phyloP scores from a whole-genome alignment of 805 yeast species.

The Yarrowia divulgata region DNA sequence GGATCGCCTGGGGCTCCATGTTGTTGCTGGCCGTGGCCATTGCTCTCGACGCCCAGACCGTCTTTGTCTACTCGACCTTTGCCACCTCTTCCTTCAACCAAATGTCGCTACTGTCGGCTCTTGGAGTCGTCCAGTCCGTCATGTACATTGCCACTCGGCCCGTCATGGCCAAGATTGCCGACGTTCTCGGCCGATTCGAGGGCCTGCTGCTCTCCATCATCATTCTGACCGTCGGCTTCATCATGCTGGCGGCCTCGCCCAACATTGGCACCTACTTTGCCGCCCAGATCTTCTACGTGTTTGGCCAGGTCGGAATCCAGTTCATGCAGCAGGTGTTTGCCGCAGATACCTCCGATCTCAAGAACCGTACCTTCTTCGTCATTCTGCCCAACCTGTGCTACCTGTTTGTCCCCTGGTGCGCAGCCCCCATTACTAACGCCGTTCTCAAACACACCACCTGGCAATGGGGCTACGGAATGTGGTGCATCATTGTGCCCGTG shows the following conservation, averaged over 20 bases:
- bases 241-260: conserved; percentile 52
- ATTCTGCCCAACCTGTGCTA: conserved; percentile 52
- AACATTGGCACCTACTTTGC: conserved; percentile 52
- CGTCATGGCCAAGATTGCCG: conserved; percentile 54
- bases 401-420: conserved; percentile 56
- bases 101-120: conserved; percentile 54
- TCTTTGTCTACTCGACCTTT: conserved; percentile 47
- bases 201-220: conserved; percentile 51
- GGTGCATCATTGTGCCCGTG: conserved; percentile 57
- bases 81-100: conserved; percentile 54
- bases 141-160: conserved; percentile 53
- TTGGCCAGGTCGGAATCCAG: conserved; percentile 53
- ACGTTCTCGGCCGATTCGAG: conserved; percentile 54
- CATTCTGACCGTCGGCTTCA: conserved; percentile 51
- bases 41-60: conserved; percentile 35
- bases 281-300: conserved; percentile 52
- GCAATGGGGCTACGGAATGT: conserved; percentile 64
- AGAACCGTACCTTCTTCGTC: conserved; percentile 52
- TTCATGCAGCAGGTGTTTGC: conserved; percentile 51
- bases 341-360: conserved; percentile 53
- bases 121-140: conserved; percentile 54
- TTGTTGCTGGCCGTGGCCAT: conserved; percentile 38
- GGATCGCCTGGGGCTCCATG: conserved; percentile 40
- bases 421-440: conserved; percentile 46
- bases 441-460: conserved; percentile 52